phyloP scores from a whole-genome alignment of 2,329 filamentous ascomycete genomes.

The Alternaria arborescens region DNA sequence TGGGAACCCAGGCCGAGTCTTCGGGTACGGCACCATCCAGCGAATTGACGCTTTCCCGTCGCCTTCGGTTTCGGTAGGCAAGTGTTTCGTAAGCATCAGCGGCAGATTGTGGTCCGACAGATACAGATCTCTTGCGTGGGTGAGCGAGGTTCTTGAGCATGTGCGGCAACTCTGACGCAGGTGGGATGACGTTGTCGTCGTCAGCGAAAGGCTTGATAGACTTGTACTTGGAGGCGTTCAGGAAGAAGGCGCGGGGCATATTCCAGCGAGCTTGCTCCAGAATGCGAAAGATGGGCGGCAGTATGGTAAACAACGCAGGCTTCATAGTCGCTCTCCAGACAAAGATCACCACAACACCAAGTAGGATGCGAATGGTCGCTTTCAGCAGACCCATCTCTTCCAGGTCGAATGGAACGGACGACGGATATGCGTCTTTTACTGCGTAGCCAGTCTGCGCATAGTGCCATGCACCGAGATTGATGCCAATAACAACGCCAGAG shows the following conservation, averaged over 20 bases:
- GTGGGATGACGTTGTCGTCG: slow-evolving; percentile 88
- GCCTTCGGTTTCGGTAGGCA: slow-evolving; percentile 81
- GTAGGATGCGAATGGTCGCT: slow-evolving; percentile 72
- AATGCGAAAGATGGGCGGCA: slow-evolving; percentile 88
- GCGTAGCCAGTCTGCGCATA: slow-evolving; percentile 68
- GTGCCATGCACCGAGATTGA: slow-evolving; percentile 85
- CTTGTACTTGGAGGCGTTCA: slow-evolving; percentile 88
- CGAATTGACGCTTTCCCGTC: slow-evolving; percentile 67
- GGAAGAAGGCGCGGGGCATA: slow-evolving; percentile 89
- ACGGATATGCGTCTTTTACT: slow-evolving; percentile 63
- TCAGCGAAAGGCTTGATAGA: slow-evolving; percentile 77
- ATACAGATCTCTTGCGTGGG: slow-evolving; percentile 82
- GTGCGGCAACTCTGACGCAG: slow-evolving; percentile 84
- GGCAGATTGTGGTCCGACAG: slow-evolving; percentile 91
- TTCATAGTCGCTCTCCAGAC: slow-evolving; percentile 92
- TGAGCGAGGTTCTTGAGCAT: slow-evolving; percentile 84
- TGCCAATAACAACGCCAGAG: slow-evolving; percentile 85
- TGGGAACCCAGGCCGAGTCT: slow-evolving; percentile 35
- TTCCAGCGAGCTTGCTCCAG: slow-evolving; percentile 81
- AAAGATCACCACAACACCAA: slow-evolving; percentile 86
- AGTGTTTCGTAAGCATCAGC: slow-evolving; percentile 96
- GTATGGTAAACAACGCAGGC: slow-evolving; percentile 74
- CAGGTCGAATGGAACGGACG: slow-evolving; percentile 71
- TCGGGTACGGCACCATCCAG: slow-evolving; percentile 41
- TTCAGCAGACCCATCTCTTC: slow-evolving; percentile 71